Evolutionary conservation across 2,329 filamentous ascomycete genomes (phyloP).

Genomic region (Stachybotrys chlorohalonatus): DNA sequence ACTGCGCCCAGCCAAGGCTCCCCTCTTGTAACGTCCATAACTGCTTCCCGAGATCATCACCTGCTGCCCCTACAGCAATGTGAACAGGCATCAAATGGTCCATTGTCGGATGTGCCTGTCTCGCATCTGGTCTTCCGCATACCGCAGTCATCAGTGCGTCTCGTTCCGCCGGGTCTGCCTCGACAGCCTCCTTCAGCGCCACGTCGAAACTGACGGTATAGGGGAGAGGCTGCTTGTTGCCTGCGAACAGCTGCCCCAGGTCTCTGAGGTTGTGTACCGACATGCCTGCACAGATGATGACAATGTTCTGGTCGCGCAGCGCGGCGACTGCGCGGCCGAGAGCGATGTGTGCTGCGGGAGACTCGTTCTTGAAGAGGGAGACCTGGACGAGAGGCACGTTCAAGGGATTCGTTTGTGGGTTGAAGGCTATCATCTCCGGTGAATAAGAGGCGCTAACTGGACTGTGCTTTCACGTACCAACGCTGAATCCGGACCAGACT

Average conservation of each 20-base stretch:
- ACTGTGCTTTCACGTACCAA: constrained; percentile 13
- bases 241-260: constrained; percentile 21
- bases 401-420: constrained; percentile 51
- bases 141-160: constrained; percentile 29
- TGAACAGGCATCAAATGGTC: constrained; percentile 42
- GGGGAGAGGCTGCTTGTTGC: constrained; percentile 36
- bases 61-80: constrained; percentile 35
- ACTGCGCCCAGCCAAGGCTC: constrained; percentile 37
- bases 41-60: constrained; percentile 30
- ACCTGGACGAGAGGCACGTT: constrained; percentile 64
- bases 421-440: constrained; percentile 35
- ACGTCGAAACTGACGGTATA: constrained; percentile 58
- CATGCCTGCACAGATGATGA: constrained; percentile 67
- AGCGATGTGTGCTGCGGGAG: constrained; percentile 56
- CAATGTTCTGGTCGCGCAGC: constrained; percentile 58
- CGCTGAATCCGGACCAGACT: constrained; percentile 61
- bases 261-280: constrained; percentile 63
- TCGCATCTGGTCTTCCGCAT: constrained; percentile 32
- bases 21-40: constrained; percentile 37
- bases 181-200: constrained; percentile 56
- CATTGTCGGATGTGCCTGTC: constrained; percentile 38
- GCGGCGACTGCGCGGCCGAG: constrained; percentile 57
- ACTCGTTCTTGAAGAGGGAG: constrained; percentile 56
- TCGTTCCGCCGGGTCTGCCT: constrained; percentile 26
- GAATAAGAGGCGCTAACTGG: background rate